Evolutionary conservation across 768 basidiomycete genomes (phyloP), one percentile per base, ranked within the genome.

Genomic region (Ramaria sp.): DNA sequence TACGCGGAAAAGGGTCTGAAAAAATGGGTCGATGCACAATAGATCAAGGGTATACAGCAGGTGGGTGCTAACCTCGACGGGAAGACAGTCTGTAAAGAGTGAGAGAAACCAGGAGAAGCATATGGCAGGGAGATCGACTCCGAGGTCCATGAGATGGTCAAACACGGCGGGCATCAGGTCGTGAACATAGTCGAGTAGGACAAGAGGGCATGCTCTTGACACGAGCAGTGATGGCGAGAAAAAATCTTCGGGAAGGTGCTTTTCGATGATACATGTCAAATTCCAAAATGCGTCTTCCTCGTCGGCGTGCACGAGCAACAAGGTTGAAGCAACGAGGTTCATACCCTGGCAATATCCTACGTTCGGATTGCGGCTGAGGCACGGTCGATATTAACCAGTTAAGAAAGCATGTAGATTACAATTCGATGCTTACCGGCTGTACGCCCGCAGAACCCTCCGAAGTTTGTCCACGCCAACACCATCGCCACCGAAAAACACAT

Each of bases 81-180:
- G 95, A 7, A 97, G 72, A 66, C 94, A 95, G 63, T 96, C 93
- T 0, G 94, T 96, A 65, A 98, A 98, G 20, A 99, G 74, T 3
- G 91, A 93, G 24, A 99, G 73, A 71, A 97, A 96, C 96, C 96
- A 99, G 12, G 93, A 95, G 74, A 99, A 99, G 59, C 92, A 96
- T 59, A 97, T 91, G 0, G 94, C 93, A 2, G 85, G 84, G 1
- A 99, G 77, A 66, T 99, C 94, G 12, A 97, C 84, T 4, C 87
- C 91, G 0, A 95, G 80, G 12, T 84, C 78, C 1, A 76, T 77
- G 38, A 98, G 74, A 63, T 97, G 92, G 0, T 73, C 66, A 54
- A 86, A 80, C 0, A 98, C 72, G 68, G 82, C 86, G 0, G 92
- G 93, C 7, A 81, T 73, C 45, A 75, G 68, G 60, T 91, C 87